phyloP scores from a whole-genome alignment of 1,284 basidiomycete genomes.

The Trametes hirsuta region DNA sequence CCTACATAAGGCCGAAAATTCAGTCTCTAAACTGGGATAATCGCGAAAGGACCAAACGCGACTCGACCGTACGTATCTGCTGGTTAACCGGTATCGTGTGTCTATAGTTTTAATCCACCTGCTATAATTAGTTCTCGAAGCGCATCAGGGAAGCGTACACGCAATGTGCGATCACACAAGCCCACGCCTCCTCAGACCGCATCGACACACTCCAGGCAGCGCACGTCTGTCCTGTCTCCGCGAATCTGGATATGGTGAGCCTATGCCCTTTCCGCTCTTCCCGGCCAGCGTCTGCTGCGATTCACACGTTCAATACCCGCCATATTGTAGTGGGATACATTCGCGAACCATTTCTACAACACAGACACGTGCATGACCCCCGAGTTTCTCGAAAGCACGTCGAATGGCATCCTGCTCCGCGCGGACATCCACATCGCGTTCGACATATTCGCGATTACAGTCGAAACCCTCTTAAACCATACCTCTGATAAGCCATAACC shows the following conservation, averaged over 20 bases:
- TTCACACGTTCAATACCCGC: too few species aligned
- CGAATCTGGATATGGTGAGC: neutral
- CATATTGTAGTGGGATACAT: neutral
- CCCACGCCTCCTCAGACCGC: neutral
- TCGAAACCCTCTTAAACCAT: too few species aligned
- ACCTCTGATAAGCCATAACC: too few species aligned
- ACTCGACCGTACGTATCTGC: neutral
- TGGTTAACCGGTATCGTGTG: neutral
- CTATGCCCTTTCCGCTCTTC: too few species aligned
- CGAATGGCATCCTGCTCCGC: slow-evolving; percentile 1
- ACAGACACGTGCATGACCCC: neutral
- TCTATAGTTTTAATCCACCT: neutral
- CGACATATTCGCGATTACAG: neutral
- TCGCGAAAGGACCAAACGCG: neutral
- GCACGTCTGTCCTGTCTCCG: neutral
- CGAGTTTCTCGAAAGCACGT: neutral
- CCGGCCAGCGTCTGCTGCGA: too few species aligned
- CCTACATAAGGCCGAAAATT: neutral
- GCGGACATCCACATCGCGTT: neutral
- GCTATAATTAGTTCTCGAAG: neutral
- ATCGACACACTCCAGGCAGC: neutral
- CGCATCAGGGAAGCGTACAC: neutral
- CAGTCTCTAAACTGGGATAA: neutral
- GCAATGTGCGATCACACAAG: neutral
- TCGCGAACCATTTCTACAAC: neutral